These are phyloP conservation scores for Pseudogymnoascus pannorum DNA, from an alignment of 2,329 filamentous ascomycete genomes.

Conservation along the genomic window DNA sequence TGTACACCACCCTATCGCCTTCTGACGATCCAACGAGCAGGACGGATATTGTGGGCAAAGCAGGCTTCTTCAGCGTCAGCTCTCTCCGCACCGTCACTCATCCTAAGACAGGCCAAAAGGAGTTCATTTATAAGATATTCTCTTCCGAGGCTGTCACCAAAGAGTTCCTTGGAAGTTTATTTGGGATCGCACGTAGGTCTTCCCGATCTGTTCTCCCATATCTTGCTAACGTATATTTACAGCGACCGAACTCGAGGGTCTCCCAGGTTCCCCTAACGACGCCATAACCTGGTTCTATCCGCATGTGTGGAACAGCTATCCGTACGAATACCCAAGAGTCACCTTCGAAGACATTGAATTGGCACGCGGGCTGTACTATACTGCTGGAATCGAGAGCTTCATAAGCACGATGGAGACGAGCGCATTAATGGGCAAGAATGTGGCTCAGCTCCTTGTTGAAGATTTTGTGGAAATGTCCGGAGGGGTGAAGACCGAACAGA, in stretches of 20 bases:
- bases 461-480: slow-evolving; percentile 37
- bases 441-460: slow-evolving; percentile 64
- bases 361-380: slow-evolving; percentile 61
- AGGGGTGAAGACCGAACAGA: neutral
- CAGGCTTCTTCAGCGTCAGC: slow-evolving; percentile 81
- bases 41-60: slow-evolving; percentile 56
- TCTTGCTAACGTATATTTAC: slow-evolving; percentile 13
- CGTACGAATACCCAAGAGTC: slow-evolving; percentile 72
- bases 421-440: slow-evolving; percentile 82
- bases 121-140: slow-evolving; percentile 61
- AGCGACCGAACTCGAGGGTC: slow-evolving; percentile 20
- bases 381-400: slow-evolving; percentile 78
- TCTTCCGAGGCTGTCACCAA: slow-evolving; percentile 47
- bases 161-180: slow-evolving; percentile 44
- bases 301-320: slow-evolving; percentile 77
- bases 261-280: slow-evolving; percentile 15
- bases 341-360: slow-evolving; percentile 79
- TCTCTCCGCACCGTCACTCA: slow-evolving; percentile 60
- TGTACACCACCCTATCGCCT: slow-evolving; percentile 70
- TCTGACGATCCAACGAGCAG: slow-evolving; percentile 30
- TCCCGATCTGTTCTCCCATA: neutral
- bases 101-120: slow-evolving; percentile 44
- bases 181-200: slow-evolving; percentile 33
- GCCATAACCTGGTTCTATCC: slow-evolving; percentile 70
- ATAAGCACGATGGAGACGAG: slow-evolving; percentile 98